Percentiles rank a stretch among this genome's conserved stretches.
Conservation (phyloP, 352 stramenopile genomes). For the Phytophthora crassamura region DNA sequence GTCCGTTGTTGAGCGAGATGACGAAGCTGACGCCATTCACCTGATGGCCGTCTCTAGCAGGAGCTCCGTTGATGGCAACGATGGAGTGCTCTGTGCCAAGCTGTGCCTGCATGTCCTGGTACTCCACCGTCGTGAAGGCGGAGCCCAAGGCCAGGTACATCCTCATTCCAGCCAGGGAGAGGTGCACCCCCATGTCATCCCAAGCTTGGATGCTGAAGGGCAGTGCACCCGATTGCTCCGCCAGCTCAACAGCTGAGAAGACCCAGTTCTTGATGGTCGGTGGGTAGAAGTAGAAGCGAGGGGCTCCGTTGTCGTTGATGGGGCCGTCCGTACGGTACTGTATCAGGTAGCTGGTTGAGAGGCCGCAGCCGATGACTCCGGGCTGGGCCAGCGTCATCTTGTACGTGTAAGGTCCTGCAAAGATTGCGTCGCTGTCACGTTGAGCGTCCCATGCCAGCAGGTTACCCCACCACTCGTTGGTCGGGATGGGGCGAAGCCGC, state of each 20-base stretch:
- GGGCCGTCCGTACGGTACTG: slow-evolving; percentile 77
- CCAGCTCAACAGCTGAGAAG: slow-evolving; percentile 68
- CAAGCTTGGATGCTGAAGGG: slow-evolving; percentile 64
- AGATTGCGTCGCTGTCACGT: slow-evolving; percentile 76
- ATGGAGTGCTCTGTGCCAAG: slow-evolving; percentile 72
- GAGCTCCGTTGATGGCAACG: slow-evolving; percentile 60
- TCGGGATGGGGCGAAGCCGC: slow-evolving; percentile 57
- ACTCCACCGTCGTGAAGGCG: slow-evolving; percentile 81
- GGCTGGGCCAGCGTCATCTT: slow-evolving; percentile 47
- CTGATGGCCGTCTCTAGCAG: slow-evolving; percentile 40
- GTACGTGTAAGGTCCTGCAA: slow-evolving; percentile 77
- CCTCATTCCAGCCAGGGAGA: slow-evolving; percentile 50
- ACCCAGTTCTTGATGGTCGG: slow-evolving; percentile 78
- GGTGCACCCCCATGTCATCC: slow-evolving; percentile 78
- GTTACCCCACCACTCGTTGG: slow-evolving; percentile 89
- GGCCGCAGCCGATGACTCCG: slow-evolving; percentile 46
- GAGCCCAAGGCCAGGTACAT: slow-evolving; percentile 77
- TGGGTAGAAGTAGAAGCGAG: slow-evolving; percentile 87
- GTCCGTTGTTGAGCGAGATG: slow-evolving; percentile 78
- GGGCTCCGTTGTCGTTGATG: slow-evolving; percentile 80
- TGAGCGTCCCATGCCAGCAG: slow-evolving; percentile 66
- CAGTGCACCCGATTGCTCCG: slow-evolving; percentile 4
- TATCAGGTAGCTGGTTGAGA: slow-evolving; percentile 74
- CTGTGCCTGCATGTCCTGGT: slow-evolving; percentile 68
- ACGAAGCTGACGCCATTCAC: slow-evolving; percentile 55